Base-by-base conservation (phyloP, 2,329 filamentous ascomycete genomes). In the Neopestalotiopsis clavispora region DNA sequence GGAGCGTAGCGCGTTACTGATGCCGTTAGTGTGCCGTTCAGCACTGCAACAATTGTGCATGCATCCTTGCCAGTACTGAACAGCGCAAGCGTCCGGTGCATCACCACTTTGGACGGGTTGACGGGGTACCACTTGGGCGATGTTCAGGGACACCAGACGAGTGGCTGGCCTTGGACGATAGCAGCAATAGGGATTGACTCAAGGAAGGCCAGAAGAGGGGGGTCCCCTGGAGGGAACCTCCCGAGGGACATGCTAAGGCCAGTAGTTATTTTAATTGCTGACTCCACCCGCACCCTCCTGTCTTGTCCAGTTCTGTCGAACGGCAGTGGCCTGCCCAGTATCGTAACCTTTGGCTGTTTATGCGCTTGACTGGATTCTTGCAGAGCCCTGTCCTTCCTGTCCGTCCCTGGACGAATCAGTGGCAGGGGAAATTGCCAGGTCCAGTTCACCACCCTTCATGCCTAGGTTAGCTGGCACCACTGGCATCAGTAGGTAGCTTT, bases 251-350 rank as follows among this genome's bases (percentile, higher is more conserved):
- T 30, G 59, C 59, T 34, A 30, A 17, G 59, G 32, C 59, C 59
- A 52, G 61, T 64, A n/a, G 61, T 64, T 64, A 64, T 64, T 64
- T 64, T 52, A 64, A 64, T 49, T 64, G 28, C 38, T 28, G 45
- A 45, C 61, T 28, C 61, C 61, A 64, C 61, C 61, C 61, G 61
- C 61, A 64, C 61, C 61, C 32, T 62, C 59, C 17, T 52, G 45
- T 34, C 59, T 38, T 62, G 20, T 38, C 34, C 34, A 38, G 34
- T 62, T 40, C 34, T 40, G 59, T 62, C 59, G 59, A 38, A 62
- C 62, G 38, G 62, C 62, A 65, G 23, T 65, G 38, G 32, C 23
- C 38, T 30, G 17, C 32, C 60, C 34, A n/a, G 17, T 14, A 57
- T 57, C 13, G 52, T 57, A n/a, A 28, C 17, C 10, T 38, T 10